Evolutionary conservation across 2,329 filamentous ascomycete genomes (phyloP).

Genomic region (Pseudomassariella vexata): DNA sequence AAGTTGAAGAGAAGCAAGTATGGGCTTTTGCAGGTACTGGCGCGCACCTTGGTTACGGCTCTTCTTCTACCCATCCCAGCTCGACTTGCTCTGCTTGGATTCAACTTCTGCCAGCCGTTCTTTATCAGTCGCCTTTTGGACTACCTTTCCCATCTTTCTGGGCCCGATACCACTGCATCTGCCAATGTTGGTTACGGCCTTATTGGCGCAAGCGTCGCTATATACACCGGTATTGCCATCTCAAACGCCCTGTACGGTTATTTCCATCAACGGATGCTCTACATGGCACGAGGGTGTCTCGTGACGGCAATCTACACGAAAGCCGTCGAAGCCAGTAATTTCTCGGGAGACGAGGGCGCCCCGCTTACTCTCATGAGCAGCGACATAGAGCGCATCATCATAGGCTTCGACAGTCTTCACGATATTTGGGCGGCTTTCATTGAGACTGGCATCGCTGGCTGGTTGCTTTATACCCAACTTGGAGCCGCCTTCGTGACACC

Average conservation of each 20-base stretch:
- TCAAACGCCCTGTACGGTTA: constrained; percentile 4
- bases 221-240: constrained; percentile 4
- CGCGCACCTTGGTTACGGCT: constrained; percentile 11
- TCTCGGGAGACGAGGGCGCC: constrained; percentile 27
- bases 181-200: constrained; percentile 9
- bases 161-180: constrained; percentile 4
- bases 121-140: constrained; percentile 32
- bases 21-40: constrained; percentile 10
- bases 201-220: constrained; percentile 4
- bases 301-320: constrained; percentile 25
- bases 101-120: constrained; percentile 37
- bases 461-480: constrained; percentile 38
- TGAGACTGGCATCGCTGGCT: constrained; percentile 38
- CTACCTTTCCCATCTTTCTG: constrained; percentile 22
- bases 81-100: constrained; percentile 28
- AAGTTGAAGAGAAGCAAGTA: constrained; percentile 8
- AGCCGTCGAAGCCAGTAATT: constrained; percentile 19
- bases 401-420: constrained; percentile 28
- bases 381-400: constrained; percentile 36
- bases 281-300: constrained; percentile 27
- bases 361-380: constrained; percentile 41
- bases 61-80: constrained; percentile 20
- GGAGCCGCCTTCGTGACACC: constrained; percentile 42
- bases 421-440: constrained; percentile 34
- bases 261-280: constrained; percentile 3